Evolutionary conservation across 345 rosid genomes (phyloP).

Genomic region (Erodium maritimum): DNA sequence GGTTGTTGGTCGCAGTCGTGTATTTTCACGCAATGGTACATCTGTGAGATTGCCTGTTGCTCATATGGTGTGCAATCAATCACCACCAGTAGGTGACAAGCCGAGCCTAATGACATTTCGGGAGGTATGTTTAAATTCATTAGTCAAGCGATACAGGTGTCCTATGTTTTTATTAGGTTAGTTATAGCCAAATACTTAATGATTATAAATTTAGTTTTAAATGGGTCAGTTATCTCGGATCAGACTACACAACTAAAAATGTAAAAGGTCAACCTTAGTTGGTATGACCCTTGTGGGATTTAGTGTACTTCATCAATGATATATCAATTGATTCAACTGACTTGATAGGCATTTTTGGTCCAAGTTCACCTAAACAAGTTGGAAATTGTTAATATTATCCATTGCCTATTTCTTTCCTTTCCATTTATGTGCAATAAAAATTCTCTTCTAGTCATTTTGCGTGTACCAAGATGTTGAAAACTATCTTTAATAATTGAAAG

Average conservation of each 20-base stretch:
- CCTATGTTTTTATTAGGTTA: neutral
- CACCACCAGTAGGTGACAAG: constrained; percentile 83
- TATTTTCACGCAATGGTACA: constrained; percentile 42
- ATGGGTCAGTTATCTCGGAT: too few species aligned
- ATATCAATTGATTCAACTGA: too few species aligned
- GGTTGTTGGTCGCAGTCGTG: constrained; percentile 68
- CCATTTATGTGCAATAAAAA: neutral
- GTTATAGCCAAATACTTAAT: too few species aligned
- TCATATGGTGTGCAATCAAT: constrained; percentile 94
- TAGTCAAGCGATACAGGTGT: neutral
- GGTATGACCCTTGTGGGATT: too few species aligned
- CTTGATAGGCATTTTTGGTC: neutral
- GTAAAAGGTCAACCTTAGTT: too few species aligned
- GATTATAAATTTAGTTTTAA: too few species aligned
- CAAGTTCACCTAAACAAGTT: neutral
- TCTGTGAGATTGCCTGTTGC: constrained; percentile 60
- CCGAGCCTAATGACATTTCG: constrained; percentile 93
- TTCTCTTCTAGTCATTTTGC: neutral
- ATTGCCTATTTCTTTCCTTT: neutral
- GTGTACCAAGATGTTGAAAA: neutral
- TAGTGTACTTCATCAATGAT: too few species aligned
- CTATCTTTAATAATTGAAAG: neutral
- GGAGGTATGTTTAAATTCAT: constrained; percentile 39
- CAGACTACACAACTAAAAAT: too few species aligned
- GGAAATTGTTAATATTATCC: neutral